Percentiles rank a stretch among this genome's conserved stretches.
Conservation (phyloP, 129 eudicot genomes). For the Flaveria robusta region DNA sequence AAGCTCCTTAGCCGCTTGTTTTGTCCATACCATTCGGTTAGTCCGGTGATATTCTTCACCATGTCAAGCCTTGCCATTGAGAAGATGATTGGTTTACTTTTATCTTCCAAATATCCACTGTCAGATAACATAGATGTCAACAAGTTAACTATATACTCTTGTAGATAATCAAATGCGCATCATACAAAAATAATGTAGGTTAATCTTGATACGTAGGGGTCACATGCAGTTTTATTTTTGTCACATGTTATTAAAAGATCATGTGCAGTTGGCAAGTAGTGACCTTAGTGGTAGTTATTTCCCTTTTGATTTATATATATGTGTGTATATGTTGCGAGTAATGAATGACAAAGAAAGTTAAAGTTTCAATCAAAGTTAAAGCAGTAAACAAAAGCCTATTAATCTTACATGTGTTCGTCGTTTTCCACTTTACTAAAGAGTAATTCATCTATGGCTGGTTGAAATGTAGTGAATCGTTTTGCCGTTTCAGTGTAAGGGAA, state of each 20-base stretch:
- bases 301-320: no score
- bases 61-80: conserved; percentile 97
- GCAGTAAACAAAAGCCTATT: no score
- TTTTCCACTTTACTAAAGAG: conserved; percentile 72
- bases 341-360: no score
- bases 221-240: no score
- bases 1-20: conserved; percentile 75
- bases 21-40: conserved; percentile 87
- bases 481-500: conserved; percentile 82
- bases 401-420: conserved; percentile 78
- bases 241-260: no score
- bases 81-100: conserved; percentile 78
- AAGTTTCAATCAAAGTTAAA: no score
- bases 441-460: conserved; percentile 32
- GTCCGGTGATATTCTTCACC: conserved; percentile 84
- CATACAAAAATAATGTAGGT: neutral
- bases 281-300: no score
- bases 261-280: no score
- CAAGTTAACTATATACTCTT: neutral
- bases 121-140: conserved; percentile 19
- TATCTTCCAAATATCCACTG: conserved; percentile 87
- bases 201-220: no score
- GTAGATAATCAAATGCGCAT: neutral
- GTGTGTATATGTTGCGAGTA: no score
- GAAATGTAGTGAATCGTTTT: conserved; percentile 68